Conservation (phyloP, 2,329 filamentous ascomycete genomes). For the Botryotinia calthae region DNA sequence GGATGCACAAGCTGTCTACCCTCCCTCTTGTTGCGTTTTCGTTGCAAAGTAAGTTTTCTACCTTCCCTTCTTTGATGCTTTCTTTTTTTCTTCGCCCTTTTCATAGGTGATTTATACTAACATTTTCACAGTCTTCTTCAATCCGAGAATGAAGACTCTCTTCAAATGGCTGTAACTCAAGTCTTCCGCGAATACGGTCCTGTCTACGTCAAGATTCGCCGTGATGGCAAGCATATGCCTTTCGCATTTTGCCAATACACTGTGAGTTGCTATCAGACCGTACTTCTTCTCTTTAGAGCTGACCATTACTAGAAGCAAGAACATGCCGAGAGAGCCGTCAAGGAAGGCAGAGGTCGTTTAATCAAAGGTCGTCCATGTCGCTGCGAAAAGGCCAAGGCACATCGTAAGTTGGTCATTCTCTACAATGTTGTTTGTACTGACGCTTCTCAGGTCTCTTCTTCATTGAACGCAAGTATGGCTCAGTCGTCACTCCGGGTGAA, state of each 20-base stretch:
- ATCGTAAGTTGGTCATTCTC: constrained; percentile 46
- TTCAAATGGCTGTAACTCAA: constrained; percentile 52
- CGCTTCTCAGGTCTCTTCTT: constrained; percentile 48
- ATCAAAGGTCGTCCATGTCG: constrained; percentile 58
- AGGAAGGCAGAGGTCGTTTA: constrained; percentile 46
- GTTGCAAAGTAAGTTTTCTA: constrained; percentile 59
- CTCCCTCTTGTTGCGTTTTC: constrained; percentile 59
- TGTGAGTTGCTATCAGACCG: constrained; percentile 43
- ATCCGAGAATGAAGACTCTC: constrained; percentile 47
- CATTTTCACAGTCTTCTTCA: constrained; percentile 48
- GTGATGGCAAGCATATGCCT: constrained; percentile 58
- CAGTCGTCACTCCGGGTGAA: constrained; percentile 44
- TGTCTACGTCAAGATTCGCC: constrained; percentile 62
- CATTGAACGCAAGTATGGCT: constrained; percentile 44
- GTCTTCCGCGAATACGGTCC: constrained; percentile 54
- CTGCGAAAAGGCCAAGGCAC: constrained; percentile 58
- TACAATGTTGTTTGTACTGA: constrained; percentile 17
- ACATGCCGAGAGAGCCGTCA: constrained; percentile 50
- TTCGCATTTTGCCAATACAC: constrained; percentile 64
- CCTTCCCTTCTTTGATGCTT: background rate
- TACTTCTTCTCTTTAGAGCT: constrained; percentile 25
- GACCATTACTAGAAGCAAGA: constrained; percentile 44
- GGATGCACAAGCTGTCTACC: constrained; percentile 38
- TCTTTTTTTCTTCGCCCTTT: background rate
- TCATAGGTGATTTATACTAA: background rate